Evolutionary conservation across 1,284 basidiomycete genomes (phyloP).

Genomic region (Boletus mariae): DNA sequence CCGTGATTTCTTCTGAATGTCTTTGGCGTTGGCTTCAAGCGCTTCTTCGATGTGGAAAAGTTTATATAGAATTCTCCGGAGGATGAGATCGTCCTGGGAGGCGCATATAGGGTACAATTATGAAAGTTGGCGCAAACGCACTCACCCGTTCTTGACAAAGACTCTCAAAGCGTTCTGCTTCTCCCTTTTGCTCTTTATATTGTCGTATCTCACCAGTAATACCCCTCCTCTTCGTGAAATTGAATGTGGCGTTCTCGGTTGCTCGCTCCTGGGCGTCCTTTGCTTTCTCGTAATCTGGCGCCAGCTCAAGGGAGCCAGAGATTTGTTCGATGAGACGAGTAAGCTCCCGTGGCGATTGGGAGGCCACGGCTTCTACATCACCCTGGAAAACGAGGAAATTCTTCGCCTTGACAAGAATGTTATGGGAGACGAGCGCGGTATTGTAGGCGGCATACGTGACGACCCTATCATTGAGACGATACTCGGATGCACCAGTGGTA

Average conservation of each 20-base stretch:
- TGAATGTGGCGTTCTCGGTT: conserved; percentile 90
- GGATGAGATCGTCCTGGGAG: conserved; percentile 71
- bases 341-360: conserved; percentile 90
- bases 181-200: conserved; percentile 95
- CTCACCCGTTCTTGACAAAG: conserved; percentile 70
- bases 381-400: conserved; percentile 99
- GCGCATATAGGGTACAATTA: conserved; percentile 5
- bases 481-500: conserved; percentile 81
- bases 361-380: conserved; percentile 97
- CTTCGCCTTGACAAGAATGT: conserved; percentile 98
- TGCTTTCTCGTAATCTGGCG: conserved; percentile 86
- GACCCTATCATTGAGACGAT: conserved; percentile 75
- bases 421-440: conserved; percentile 78
- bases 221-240: conserved; percentile 89
- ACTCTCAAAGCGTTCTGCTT: conserved; percentile 85
- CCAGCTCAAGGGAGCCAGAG: conserved; percentile 87
- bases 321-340: conserved; percentile 94
- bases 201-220: conserved; percentile 96
- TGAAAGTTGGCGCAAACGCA: conserved; percentile 8
- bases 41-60: conserved; percentile 87
- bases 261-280: conserved; percentile 86
- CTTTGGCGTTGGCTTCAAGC: conserved; percentile 66
- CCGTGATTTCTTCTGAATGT: conserved; percentile 72
- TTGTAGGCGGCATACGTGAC: conserved; percentile 88
- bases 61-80: conserved; percentile 84